Conservation (phyloP, 164 flowering plant species). For the Annona cherimola region DNA sequence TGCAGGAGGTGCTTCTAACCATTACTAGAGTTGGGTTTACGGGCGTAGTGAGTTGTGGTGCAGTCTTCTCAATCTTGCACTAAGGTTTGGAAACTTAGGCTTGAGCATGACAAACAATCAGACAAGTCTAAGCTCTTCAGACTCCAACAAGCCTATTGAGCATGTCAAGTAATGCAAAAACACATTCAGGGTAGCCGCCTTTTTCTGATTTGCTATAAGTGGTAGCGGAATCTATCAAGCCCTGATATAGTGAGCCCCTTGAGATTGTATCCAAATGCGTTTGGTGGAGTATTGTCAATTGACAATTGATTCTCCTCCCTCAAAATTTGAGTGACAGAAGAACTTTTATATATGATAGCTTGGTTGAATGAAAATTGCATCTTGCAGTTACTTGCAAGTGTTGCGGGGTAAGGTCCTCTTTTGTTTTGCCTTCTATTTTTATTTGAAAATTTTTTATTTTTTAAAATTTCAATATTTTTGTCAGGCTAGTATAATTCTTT, state of each 20-base stretch:
- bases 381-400: neutral
- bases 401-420: too few species aligned
- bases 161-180: constrained; percentile 35
- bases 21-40: constrained; percentile 16
- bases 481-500: constrained; percentile 8
- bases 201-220: constrained; percentile 68
- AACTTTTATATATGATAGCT: neutral
- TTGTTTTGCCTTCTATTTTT: neutral
- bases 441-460: neutral
- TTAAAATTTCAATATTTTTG: neutral
- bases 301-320: neutral
- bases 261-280: neutral
- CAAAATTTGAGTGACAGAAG: neutral
- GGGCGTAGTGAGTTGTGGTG: constrained; percentile 8
- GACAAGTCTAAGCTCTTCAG: constrained; percentile 12
- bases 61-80: too few species aligned
- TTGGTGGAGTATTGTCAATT: neutral
- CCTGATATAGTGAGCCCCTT: neutral
- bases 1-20: constrained; percentile 32
- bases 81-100: constrained; percentile 27
- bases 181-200: constrained; percentile 74
- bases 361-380: neutral
- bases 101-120: constrained; percentile 16
- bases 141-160: constrained; percentile 35
- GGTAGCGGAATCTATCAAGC: neutral